phyloP scores from a whole-genome alignment of 371 early-diverging fungal genomes.

The Mortierella sp. region DNA sequence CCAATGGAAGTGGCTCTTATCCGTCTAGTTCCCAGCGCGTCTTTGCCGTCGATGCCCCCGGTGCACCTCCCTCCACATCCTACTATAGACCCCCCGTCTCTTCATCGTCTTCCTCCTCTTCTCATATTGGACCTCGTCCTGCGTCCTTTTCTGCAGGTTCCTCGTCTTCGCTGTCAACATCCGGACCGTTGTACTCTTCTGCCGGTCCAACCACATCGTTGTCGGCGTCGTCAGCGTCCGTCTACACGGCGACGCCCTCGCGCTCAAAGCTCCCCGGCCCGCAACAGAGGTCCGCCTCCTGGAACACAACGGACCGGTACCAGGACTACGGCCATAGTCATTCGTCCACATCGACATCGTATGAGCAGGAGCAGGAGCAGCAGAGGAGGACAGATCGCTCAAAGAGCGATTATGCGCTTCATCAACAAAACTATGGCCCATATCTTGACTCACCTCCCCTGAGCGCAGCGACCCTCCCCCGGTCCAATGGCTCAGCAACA shows the following conservation, averaged over 20 bases:
- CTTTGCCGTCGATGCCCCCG: constrained; percentile 2
- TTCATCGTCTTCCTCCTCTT: constrained; percentile 8
- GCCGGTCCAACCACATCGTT: neutral
- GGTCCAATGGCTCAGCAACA: neutral
- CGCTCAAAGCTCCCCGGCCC: constrained; percentile 24
- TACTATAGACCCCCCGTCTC: constrained; percentile 3
- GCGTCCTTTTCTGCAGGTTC: constrained; percentile 34
- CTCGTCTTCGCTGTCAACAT: neutral
- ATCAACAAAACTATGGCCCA: constrained; percentile 58
- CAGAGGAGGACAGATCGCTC: constrained; percentile 31
- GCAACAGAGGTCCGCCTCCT: constrained; percentile 45
- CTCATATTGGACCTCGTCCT: constrained; percentile 32
- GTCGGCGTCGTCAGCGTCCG: constrained; percentile 20
- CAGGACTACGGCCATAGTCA: constrained; percentile 23
- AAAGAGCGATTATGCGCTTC: constrained; percentile 50
- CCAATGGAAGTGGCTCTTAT: constrained; percentile 6
- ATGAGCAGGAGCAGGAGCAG: constrained; percentile 18
- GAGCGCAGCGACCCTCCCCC: constrained; percentile 20
- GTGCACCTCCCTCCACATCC: neutral
- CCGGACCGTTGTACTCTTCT: neutral
- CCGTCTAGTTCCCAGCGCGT: neutral
- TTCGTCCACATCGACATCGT: constrained; percentile 14
- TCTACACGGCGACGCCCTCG: constrained; percentile 21
- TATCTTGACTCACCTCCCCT: constrained; percentile 46
- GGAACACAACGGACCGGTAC: constrained; percentile 35